A percentile compares a stretch with the other conserved stretches of the same genome.
Conservation (phyloP, 345 rosid genomes). For the Excoecaria agallocha region DNA sequence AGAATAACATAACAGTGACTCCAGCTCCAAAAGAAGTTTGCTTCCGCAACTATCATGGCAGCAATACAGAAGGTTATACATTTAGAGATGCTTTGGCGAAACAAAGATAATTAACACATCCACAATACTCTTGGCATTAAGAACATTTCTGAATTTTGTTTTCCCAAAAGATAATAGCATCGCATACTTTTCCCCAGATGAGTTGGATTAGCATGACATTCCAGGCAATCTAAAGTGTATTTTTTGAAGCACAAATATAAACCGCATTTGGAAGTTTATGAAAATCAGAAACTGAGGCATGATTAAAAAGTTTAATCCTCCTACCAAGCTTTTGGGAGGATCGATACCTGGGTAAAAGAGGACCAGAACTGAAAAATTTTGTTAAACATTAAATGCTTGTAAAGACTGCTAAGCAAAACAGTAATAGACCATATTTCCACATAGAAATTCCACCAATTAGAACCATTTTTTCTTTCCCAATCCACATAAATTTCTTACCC, state of each 20-base stretch:
- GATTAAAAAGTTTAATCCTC: not conserved
- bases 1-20: not conserved
- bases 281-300: not conserved
- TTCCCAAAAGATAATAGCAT: not conserved
- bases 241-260: not conserved
- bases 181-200: not conserved
- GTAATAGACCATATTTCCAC: not conserved
- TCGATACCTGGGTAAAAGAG: no score
- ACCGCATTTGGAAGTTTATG: not conserved
- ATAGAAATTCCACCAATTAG: not conserved
- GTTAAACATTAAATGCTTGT: not conserved
- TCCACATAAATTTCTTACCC: slow-evolving; percentile 44
- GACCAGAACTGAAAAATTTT: not conserved
- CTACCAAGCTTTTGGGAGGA: not conserved
- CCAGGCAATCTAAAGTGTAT: not conserved
- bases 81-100: not conserved
- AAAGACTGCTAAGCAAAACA: not conserved
- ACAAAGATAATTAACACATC: not conserved
- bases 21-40: not conserved
- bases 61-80: not conserved
- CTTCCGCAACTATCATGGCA: not conserved
- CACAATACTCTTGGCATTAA: not conserved
- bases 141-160: not conserved
- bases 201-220: not conserved
- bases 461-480: not conserved